These are phyloP conservation scores for Clavariopsis aquatica DNA, from an alignment of 495 filamentous ascomycete species.

Conservation along the genomic window DNA sequence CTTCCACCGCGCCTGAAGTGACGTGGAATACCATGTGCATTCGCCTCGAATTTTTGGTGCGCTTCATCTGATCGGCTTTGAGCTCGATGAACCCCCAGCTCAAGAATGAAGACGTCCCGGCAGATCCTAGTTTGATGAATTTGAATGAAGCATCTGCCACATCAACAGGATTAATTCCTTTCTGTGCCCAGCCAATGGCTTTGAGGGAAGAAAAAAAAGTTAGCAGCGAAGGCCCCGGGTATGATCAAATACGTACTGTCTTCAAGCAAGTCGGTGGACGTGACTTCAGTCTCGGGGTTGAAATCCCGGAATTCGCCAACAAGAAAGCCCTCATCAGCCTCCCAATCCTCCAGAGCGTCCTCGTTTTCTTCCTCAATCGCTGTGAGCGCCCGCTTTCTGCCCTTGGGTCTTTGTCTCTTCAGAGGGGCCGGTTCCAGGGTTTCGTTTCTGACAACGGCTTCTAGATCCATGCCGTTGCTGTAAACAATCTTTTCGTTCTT, in stretches of 20 bases:
- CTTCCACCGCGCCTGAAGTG: slow-evolving; percentile 70
- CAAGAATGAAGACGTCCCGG: slow-evolving; percentile 66
- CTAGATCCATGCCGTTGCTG: slow-evolving; percentile 59
- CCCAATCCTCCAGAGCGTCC: slow-evolving; percentile 60
- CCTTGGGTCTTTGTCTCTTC: slow-evolving; percentile 21
- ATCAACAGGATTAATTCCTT: slow-evolving; percentile 65
- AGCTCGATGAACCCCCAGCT: slow-evolving; percentile 87
- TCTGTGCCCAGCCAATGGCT: slow-evolving; percentile 66
- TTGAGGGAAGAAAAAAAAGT: background rate
- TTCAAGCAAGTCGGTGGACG: slow-evolving; percentile 56
- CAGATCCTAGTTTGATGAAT: slow-evolving; percentile 78
- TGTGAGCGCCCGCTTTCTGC: slow-evolving; percentile 34
- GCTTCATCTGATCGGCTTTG: slow-evolving; percentile 76
- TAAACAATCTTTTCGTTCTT: slow-evolving; percentile 76
- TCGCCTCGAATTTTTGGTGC: slow-evolving; percentile 82
- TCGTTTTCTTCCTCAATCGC: slow-evolving; percentile 50
- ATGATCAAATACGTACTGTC: slow-evolving; percentile 48
- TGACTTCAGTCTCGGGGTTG: slow-evolving; percentile 52
- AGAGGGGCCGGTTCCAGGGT: slow-evolving; percentile 1
- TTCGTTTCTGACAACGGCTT: slow-evolving; percentile 67
- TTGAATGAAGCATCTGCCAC: slow-evolving; percentile 75
- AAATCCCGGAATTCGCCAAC: slow-evolving; percentile 60
- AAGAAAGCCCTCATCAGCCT: slow-evolving; percentile 59
- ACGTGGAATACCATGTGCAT: slow-evolving; percentile 98
- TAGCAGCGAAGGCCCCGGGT: background rate